Evolutionary conservation across 2,329 filamentous ascomycete species (phyloP), one percentile per base, ranked within the genome.

Genomic region (Escovopsis weberi): DNA sequence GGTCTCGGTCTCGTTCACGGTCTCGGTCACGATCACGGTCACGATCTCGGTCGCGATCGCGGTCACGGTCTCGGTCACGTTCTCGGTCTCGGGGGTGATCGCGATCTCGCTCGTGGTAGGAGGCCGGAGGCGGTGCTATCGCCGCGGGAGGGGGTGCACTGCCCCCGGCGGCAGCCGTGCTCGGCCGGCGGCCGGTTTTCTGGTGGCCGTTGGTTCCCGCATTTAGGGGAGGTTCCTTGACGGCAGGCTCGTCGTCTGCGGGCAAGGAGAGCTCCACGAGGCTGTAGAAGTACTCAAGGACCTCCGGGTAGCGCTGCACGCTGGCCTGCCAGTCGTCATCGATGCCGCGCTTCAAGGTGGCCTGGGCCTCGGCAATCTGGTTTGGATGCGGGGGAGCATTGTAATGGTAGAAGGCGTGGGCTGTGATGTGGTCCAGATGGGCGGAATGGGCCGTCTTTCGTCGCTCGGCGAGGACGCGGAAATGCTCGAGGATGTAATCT

Each of bases 211-310:
- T 65, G 44, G 74, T 60, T 8, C 8, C 28, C 43, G 70, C 69
- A 50, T 69, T 74, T 47, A 80, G 58, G 4, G 75, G 75, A 30
- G 76, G 76, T 44, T 79, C 70, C 51, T 72, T 73, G 33, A 81
- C 74, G 12, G 64, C 62, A 2, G 69, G 60, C 35, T 80, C 76
- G 42, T 76, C 67, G 44, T 85, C 79, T 35, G 63, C 62, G 0
- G 83, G 82, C 4, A 85, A 60, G 19, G 67, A 72, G 45, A 86
- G 58, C 43, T 79, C 74, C 33, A 87, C 79, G 33, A 87, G 65
- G 45, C 75, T 69, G 60, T 81, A 88, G 56, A 82, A 88, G 60
- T 88, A 86, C 59, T 86, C 80, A 43, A 89, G 66, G n/a, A 88
- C 78, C 56, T 87, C 81, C 4, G 83, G 84, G 52, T 88, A 89